These are phyloP conservation scores for Penicillium paneum DNA, from an alignment of 2,329 filamentous ascomycete genomes.

Conservation along the genomic window DNA sequence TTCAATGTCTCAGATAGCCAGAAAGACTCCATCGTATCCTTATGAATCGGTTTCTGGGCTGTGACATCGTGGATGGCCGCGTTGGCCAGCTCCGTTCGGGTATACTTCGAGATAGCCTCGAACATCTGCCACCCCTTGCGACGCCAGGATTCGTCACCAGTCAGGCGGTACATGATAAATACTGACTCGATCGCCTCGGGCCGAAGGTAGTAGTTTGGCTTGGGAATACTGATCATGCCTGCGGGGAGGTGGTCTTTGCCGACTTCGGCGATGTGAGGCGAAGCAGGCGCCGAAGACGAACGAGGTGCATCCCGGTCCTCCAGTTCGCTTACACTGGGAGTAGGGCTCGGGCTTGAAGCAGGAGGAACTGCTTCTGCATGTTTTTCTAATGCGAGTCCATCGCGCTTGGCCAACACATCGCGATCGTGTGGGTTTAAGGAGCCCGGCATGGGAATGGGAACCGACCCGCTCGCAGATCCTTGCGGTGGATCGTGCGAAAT, in stretches of 20 bases:
- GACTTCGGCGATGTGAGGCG: slow-evolving; percentile 38
- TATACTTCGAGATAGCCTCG: slow-evolving; percentile 58
- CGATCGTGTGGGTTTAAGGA: slow-evolving; percentile 23
- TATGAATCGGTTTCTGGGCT: slow-evolving; percentile 40
- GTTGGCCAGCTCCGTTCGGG: slow-evolving; percentile 61
- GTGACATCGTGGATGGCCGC: slow-evolving; percentile 67
- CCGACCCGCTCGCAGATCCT: slow-evolving; percentile 1
- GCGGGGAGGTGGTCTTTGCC: slow-evolving; percentile 44
- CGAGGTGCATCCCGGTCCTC: slow-evolving; percentile 17
- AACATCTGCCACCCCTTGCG: slow-evolving; percentile 76
- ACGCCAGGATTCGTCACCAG: slow-evolving; percentile 62
- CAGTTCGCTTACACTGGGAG: neutral
- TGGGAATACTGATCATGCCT: slow-evolving; percentile 41
- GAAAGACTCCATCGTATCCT: slow-evolving; percentile 71
- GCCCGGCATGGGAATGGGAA: slow-evolving; percentile 25
- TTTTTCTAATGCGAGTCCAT: slow-evolving; percentile 7
- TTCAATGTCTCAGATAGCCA: slow-evolving; percentile 58
- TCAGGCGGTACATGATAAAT: slow-evolving; percentile 73
- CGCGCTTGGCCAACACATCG: slow-evolving; percentile 17
- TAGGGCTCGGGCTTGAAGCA: slow-evolving; percentile 3
- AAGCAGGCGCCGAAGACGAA: slow-evolving; percentile 18
- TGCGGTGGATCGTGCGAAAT: slow-evolving; percentile 9
- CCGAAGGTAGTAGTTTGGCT: slow-evolving; percentile 42
- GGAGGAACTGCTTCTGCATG: neutral
- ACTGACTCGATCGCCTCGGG: slow-evolving; percentile 80